Base-by-base conservation (phyloP, 2,329 filamentous ascomycete species). In the Phaeosphaeriaceae sp. region DNA sequence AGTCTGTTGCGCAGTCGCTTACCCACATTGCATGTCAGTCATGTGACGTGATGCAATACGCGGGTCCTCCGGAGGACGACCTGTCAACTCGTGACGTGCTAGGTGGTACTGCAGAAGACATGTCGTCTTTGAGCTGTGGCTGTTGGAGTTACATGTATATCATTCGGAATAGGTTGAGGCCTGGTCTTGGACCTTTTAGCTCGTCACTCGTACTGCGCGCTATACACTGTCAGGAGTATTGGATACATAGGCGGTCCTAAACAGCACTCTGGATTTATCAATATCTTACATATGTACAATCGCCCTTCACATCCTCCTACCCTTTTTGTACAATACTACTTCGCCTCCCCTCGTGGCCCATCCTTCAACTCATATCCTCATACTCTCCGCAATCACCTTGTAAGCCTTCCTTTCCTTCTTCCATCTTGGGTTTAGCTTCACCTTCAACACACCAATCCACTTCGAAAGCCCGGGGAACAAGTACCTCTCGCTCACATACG, bases 381-480 rank as follows among this genome's bases (percentile, higher is more conserved):
- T 71, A 7, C 62, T 58, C 58, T 75, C 76, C 7, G 46, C 24
- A 52, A 97, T 89, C 20, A 92, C 68, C 80, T 98, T 98, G 75
- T 97, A 97, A 79, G 89, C 83, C 78, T 97, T 97, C 63, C 93
- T 86, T 79, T 90, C 88, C 81, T 97, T 97, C 45, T 82, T 79
- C 72, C 82, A 83, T 50, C 85, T 75, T 76, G 53, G 53, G 42
- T 55, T 66, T 76, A 69, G 86, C 81, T 73, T 78, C 51, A 84
- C 79, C 71, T 88, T 90, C 17, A 84, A 65, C 27, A 79, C 80
- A 1, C 91, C 92, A 54, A 97, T 80, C 48, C 82, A 77, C 60
- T 86, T 88, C 19, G 92, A 90, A 54, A 97, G 65, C 21, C 79
- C 78, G 36, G 88, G 87, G 60, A 97, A 90, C 4, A 95, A 41